phyloP scores from a whole-genome alignment of 495 filamentous ascomycete genomes.

The Staphylotrichum tortipilum region DNA sequence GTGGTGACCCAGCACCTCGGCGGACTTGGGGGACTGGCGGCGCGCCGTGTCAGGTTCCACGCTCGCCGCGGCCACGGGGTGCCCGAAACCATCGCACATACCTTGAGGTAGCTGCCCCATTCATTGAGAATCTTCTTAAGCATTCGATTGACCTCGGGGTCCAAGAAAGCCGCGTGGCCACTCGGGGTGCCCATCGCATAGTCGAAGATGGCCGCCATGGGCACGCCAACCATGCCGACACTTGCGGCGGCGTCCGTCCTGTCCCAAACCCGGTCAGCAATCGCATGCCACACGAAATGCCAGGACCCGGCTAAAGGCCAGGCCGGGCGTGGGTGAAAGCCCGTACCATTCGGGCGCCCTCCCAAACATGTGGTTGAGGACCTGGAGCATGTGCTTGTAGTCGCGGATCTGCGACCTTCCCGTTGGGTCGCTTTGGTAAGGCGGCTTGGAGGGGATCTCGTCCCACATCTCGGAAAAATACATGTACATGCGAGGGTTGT shows the following conservation, averaged over 20 bases:
- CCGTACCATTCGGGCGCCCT: constrained; percentile 48
- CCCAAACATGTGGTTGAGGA: constrained; percentile 56
- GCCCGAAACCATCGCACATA: too few relatives aligned
- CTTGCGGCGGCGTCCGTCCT: constrained; percentile 41
- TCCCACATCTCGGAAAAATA: constrained; percentile 56
- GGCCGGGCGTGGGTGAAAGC: too few relatives aligned
- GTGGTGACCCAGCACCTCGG: constrained; percentile 44
- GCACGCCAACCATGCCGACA: constrained; percentile 57
- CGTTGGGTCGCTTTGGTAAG: constrained; percentile 53
- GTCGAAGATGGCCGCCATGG: constrained; percentile 60
- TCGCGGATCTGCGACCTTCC: constrained; percentile 52
- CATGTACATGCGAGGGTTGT: constrained; percentile 40
- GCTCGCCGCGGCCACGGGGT: too few relatives aligned
- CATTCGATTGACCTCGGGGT: constrained; percentile 57
- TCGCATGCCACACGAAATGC: too few relatives aligned
- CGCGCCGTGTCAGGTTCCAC: too few relatives aligned
- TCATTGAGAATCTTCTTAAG: constrained; percentile 60
- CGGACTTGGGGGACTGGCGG: constrained; percentile 43
- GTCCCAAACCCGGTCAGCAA: background rate
- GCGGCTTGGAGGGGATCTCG: constrained; percentile 50
- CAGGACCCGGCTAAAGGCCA: too few relatives aligned
- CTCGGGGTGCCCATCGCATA: constrained; percentile 65
- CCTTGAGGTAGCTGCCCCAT: constrained; percentile 55
- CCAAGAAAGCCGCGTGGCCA: constrained; percentile 57
- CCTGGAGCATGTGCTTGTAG: constrained; percentile 54